These are phyloP conservation scores for Aspergillus eucalypticola DNA, from an alignment of 2,329 filamentous ascomycete genomes.

Conservation along the genomic window DNA sequence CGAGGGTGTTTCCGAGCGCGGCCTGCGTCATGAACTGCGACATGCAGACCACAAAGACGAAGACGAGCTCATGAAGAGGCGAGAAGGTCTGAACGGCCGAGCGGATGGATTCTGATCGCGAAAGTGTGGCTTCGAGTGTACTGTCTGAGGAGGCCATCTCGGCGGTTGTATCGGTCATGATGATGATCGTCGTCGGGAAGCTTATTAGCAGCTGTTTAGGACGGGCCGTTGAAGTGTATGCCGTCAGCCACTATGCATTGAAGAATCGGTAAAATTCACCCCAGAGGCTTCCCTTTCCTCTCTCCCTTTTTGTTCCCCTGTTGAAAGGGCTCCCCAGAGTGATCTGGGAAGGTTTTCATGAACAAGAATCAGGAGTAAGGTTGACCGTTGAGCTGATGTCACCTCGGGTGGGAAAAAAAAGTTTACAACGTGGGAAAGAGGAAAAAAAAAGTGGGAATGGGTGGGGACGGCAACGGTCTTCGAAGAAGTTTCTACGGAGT, in stretches of 20 bases:
- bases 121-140: not conserved
- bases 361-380: no score
- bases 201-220: not conserved
- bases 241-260: not conserved
- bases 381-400: not conserved
- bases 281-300: no score
- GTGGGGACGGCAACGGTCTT: not conserved
- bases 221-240: not conserved
- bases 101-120: slow-evolving; percentile 14
- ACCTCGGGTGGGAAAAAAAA: not conserved
- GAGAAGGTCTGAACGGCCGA: slow-evolving; percentile 26
- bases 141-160: not conserved
- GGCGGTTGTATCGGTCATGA: not conserved
- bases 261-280: not conserved
- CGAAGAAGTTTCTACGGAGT: not conserved
- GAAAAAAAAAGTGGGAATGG: not conserved
- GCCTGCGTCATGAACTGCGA: slow-evolving; percentile 50
- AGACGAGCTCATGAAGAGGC: slow-evolving; percentile 31
- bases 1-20: slow-evolving; percentile 51
- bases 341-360: no score
- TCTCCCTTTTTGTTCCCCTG: no score
- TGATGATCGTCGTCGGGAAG: not conserved
- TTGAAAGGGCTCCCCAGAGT: no score
- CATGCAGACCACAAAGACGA: slow-evolving; percentile 39
- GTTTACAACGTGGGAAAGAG: not conserved